Evolutionary conservation across 108 stramenopile species (phyloP), one percentile per base, ranked within the genome.

Genomic region (Skeletonema marinoi): DNA sequence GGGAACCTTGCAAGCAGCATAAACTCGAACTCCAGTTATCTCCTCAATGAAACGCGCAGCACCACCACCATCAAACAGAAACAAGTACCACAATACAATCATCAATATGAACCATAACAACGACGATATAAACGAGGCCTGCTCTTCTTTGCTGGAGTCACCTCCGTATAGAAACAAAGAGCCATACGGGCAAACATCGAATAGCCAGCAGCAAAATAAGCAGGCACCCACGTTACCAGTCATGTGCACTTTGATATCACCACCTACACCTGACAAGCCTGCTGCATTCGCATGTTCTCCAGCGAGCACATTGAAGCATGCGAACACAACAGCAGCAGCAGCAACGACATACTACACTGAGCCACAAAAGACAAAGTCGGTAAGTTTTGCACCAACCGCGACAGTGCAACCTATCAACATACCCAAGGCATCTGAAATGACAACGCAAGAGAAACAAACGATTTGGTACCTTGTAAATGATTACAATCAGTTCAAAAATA

Each of bases 381-480:
- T 46, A 3, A 46, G 16, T 5, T 46, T 46, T n/a, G 11, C 44
- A 46, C 16, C 44, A 46, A 46, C 44, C 3, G 25, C 54, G 2
- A 56, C 54, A 56, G 25, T 56, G 7, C 54, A 56, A 56, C 25
- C 54, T 21, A 56, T 46, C 25, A 56, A 25, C 7, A 4, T 56
- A 10, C 54, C 54, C 6, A 56, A 25, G 54, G 54, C 54, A 9
- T 56, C 54, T 25, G 54, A 56, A 25, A 56, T 56, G 54, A 56
- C 25, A 9, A 3, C 29, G 0, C 19, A 21, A 56, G 72, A 73
- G 42, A 73, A 73, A 25, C 32, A 32, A 32, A 32, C 7, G 35
- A 73, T 73, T 39, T 73, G 72, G 72, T 73, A 73, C 72, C 50
- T 25, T 17, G 31, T 32, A 64, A 32, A 73, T 3, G 72, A 73